These are phyloP conservation scores for Chlorella variabilis DNA, from an alignment of 163 green algal genomes.

Conservation along the genomic window DNA sequence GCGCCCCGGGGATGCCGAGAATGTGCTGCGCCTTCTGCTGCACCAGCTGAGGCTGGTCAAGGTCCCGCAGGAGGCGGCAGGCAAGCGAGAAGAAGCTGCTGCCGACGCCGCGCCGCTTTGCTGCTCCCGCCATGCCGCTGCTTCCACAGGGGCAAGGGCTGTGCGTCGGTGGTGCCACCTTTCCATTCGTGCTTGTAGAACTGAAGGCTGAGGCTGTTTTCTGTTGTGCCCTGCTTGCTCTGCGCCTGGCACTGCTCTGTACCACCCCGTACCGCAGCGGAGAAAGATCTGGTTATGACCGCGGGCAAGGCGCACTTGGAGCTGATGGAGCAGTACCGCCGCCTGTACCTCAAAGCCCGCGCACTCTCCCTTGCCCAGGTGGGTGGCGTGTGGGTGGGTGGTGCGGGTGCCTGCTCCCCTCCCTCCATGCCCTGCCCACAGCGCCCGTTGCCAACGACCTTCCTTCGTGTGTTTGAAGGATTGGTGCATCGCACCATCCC, in stretches of 20 bases:
- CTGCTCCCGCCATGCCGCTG: too few species aligned
- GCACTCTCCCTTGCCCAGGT: conserved; percentile 57
- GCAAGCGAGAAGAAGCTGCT: too few species aligned
- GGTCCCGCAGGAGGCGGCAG: not conserved
- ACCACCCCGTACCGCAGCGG: not conserved
- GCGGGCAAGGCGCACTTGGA: conserved; percentile 62
- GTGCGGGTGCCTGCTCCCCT: too few species aligned
- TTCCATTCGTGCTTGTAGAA: too few species aligned
- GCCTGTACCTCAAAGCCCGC: conserved; percentile 63
- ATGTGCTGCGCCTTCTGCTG: conserved; percentile 61
- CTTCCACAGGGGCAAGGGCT: too few species aligned
- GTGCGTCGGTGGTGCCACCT: too few species aligned
- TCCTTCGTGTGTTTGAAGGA: too few species aligned
- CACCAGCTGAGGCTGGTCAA: conserved; percentile 28
- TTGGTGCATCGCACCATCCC: not conserved
- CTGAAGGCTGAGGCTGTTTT: too few species aligned
- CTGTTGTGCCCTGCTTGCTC: not conserved
- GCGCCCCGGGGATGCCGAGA: conserved; percentile 63
- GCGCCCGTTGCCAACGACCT: too few species aligned
- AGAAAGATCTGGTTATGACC: conserved; percentile 40
- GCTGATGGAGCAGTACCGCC: conserved; percentile 61
- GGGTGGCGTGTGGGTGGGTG: not conserved
- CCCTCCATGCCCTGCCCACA: too few species aligned
- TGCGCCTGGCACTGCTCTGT: not conserved
- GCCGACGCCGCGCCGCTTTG: too few species aligned